phyloP scores from a whole-genome alignment of 2,329 filamentous ascomycete genomes.

The Colletotrichum brevisporum region DNA sequence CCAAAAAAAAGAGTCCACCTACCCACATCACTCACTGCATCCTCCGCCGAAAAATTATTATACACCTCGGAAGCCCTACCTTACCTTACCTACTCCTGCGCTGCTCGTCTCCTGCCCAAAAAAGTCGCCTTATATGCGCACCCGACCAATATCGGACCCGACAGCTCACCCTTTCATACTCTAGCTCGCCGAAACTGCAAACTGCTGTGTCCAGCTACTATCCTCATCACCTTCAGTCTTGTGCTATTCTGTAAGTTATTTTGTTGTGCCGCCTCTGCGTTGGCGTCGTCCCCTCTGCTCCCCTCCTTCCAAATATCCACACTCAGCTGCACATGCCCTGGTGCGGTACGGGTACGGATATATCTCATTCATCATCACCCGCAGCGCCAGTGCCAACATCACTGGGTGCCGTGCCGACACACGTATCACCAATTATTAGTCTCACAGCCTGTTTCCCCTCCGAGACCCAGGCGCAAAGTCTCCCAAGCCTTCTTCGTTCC shows the following conservation, averaged over 20 bases:
- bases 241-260: slow-evolving; percentile 32
- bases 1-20: slow-evolving; percentile 37
- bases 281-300: slow-evolving; percentile 1
- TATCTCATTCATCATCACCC: slow-evolving; percentile 33
- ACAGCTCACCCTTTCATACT: slow-evolving; percentile 36
- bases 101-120: slow-evolving; percentile 10
- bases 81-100: slow-evolving; percentile 14
- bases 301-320: slow-evolving; percentile 35
- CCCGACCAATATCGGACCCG: slow-evolving; percentile 34
- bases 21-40: slow-evolving; percentile 39
- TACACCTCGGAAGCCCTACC: slow-evolving; percentile 40
- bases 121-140: slow-evolving; percentile 36
- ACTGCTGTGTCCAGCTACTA: slow-evolving; percentile 1
- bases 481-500: slow-evolving; percentile 11
- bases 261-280: slow-evolving; percentile 22
- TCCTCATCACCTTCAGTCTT: slow-evolving; percentile 4
- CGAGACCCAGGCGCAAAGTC: slow-evolving; percentile 29
- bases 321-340: slow-evolving; percentile 33
- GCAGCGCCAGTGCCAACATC: slow-evolving; percentile 13
- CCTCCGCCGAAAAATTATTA: slow-evolving; percentile 41
- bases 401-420: slow-evolving; percentile 3
- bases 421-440: slow-evolving; percentile 6
- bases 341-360: slow-evolving; percentile 17
- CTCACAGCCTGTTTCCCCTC: slow-evolving; percentile 12
- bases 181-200: slow-evolving; percentile 23